These are phyloP conservation scores for Mortierella sp. DNA, from an alignment of 371 early-diverging fungal species.

Conservation along the genomic window DNA sequence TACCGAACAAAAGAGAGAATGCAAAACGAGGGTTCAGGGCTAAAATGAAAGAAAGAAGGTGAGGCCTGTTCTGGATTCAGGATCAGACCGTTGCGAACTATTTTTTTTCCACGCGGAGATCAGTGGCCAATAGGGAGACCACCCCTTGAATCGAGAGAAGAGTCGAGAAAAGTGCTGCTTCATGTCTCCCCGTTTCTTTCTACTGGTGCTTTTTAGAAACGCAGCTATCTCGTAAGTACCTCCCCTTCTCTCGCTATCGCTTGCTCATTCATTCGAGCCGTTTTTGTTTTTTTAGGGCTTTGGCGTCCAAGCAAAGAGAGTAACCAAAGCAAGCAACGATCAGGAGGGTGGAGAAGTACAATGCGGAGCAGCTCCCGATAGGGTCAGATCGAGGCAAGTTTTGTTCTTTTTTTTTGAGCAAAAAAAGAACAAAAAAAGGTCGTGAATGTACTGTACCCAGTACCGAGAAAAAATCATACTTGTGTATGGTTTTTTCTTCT, in stretches of 20 bases:
- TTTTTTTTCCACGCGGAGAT: neutral
- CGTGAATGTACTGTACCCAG: too few relatives aligned
- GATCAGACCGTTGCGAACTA: neutral
- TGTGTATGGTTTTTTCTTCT: too few relatives aligned
- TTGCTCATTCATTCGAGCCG: neutral
- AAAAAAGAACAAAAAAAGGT: too few relatives aligned
- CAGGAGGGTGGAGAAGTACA: neutral
- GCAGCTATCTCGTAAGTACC: too few relatives aligned
- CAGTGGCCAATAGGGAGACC: neutral
- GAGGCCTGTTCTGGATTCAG: neutral
- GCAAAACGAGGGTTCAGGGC: neutral
- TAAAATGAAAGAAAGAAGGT: neutral
- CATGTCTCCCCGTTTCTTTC: neutral
- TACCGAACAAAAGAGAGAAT: too few relatives aligned
- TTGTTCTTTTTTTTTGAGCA: too few relatives aligned
- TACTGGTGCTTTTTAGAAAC: neutral
- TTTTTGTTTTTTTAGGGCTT: neutral
- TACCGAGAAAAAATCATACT: too few relatives aligned
- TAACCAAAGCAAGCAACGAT: neutral
- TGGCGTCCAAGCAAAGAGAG: neutral
- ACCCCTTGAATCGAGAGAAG: neutral
- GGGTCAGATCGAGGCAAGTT: neutral
- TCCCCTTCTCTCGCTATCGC: neutral
- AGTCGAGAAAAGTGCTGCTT: neutral
- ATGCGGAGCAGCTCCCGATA: slow-evolving; percentile 4